Percentiles rank a stretch among this genome's conserved stretches.
Evolutionary conservation across 805 yeast species (phyloP).

Genomic region (Saturnispora ahearnii): DNA sequence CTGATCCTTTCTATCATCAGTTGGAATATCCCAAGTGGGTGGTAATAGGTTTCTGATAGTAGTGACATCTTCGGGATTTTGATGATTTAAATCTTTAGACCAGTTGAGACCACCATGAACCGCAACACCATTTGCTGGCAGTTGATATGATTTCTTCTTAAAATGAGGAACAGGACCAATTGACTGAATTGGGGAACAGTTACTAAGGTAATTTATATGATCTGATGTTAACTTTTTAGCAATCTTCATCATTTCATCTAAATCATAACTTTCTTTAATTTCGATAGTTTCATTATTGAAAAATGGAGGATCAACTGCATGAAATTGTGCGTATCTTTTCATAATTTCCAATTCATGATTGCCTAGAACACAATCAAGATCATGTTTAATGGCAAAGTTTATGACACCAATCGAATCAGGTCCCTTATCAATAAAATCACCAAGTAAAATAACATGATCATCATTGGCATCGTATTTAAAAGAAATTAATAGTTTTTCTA

Average conservation of each 20-base stretch:
- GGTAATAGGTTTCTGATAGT: slow-evolving; percentile 63
- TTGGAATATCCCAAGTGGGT: slow-evolving; percentile 50
- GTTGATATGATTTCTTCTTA: slow-evolving; percentile 13
- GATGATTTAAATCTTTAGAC: slow-evolving; percentile 44
- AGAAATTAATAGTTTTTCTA: slow-evolving; percentile 44
- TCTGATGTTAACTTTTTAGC: slow-evolving; percentile 48
- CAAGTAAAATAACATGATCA: slow-evolving; percentile 63
- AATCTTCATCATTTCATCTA: slow-evolving; percentile 33
- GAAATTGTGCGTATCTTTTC: slow-evolving; percentile 53
- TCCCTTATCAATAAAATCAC: slow-evolving; percentile 85
- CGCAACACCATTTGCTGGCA: slow-evolving; percentile 40
- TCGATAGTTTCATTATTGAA: slow-evolving; percentile 10
- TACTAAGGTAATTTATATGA: slow-evolving; percentile 52
- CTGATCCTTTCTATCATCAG: slow-evolving; percentile 33
- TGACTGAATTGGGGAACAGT: slow-evolving; percentile 54
- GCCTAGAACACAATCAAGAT: slow-evolving; percentile 72
- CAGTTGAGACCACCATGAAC: slow-evolving; percentile 82
- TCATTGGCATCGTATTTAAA: slow-evolving; percentile 34
- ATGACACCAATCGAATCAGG: slow-evolving; percentile 62
- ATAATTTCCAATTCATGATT: slow-evolving; percentile 78
- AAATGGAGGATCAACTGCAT: slow-evolving; percentile 31
- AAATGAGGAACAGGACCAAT: slow-evolving; percentile 52
- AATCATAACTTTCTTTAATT: slow-evolving; percentile 23
- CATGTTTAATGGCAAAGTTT: slow-evolving; percentile 50
- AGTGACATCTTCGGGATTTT: slow-evolving; percentile 52